Base-by-base conservation (phyloP, 306 rosid genomes). In the Glycine tomentella region DNA sequence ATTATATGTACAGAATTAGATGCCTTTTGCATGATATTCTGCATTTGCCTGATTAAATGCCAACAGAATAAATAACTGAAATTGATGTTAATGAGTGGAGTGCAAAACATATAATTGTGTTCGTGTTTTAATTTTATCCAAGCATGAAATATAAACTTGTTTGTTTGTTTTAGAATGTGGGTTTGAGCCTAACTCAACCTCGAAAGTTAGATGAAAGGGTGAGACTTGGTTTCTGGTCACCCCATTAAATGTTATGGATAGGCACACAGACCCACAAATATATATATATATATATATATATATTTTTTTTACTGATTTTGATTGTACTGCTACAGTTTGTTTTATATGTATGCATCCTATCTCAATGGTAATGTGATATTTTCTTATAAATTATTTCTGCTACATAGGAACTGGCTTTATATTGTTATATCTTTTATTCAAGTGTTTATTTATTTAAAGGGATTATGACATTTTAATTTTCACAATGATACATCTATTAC, bases 401-500 rank as follows among this genome's bases (percentile, higher is more conserved):
- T 76, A 7, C 42, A 44, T 8, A 11, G 9, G 13, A 76, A 64
- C 38, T 56, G 71, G 62, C 65, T 82, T 33, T 75, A 46, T 67
- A 15, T 7, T 50, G 14, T 64, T 55, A 64, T 65, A 55, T 73
- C 59, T 73, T 0, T 70, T 56, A 73, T 49, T 83, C 71, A 66
- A 48, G 45, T 57, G 80, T 69, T 79, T 61, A 59, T 36, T 55
- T 13, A 62, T 44, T 36, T 31, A 46, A 73, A n/a, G n/a, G 52
- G 72, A 74, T 59, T 68, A 45, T 12, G 55, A 1, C 11, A 51
- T 77, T 83, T 64, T 31, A 20, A 11, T 46, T 20, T 81, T 53
- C 61, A 68, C 74, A 63, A 59, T 77, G 13, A 53, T 80, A 77
- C 17, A 50, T 51, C 74, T 79, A 50, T 49, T 75, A 17, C 40